Conservation (phyloP, 2,329 filamentous ascomycete species). For the Verticillium albo-atrum region DNA sequence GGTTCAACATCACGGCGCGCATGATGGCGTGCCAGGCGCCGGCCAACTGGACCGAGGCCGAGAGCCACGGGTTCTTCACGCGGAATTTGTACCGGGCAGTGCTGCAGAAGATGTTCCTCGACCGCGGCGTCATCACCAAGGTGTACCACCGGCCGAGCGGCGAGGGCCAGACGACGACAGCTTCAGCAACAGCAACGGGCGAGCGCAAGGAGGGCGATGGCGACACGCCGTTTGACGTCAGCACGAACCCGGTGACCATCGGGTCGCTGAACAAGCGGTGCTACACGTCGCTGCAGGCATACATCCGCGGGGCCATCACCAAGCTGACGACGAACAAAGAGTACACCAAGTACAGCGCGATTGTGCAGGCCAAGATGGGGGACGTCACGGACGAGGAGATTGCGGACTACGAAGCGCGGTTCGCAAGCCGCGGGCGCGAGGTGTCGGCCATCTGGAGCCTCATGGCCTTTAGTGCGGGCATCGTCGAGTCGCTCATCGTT, state of each 20-base stretch:
- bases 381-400: conserved; percentile 73
- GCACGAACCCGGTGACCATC: conserved; percentile 78
- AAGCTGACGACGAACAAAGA: conserved; percentile 62
- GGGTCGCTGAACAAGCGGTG: conserved; percentile 78
- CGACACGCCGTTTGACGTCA: conserved; percentile 44
- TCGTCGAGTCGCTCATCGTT: conserved; percentile 87
- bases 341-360: conserved; percentile 53
- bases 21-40: conserved; percentile 99
- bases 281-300: conserved; percentile 69
- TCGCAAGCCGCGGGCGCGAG: conserved; percentile 66
- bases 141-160: conserved; percentile 33
- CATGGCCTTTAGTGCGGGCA: conserved; percentile 91
- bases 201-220: conserved; percentile 13
- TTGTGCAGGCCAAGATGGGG: conserved; percentile 62
- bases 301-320: conserved; percentile 73
- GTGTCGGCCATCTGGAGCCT: conserved; percentile 85
- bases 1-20: conserved; percentile 90
- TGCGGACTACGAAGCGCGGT: conserved; percentile 61
- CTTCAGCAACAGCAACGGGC: neutral
- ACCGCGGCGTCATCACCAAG: conserved; percentile 70
- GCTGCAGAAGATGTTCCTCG: conserved; percentile 87
- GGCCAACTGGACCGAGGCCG: conserved; percentile 78
- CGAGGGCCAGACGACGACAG: conserved; percentile 6
- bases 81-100: conserved; percentile 90
- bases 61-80: conserved; percentile 85